A percentile compares a stretch with the other conserved stretches of the same genome.
Evolutionary conservation across 441 rosid species (phyloP).

Genomic region (Populus hybrid): DNA sequence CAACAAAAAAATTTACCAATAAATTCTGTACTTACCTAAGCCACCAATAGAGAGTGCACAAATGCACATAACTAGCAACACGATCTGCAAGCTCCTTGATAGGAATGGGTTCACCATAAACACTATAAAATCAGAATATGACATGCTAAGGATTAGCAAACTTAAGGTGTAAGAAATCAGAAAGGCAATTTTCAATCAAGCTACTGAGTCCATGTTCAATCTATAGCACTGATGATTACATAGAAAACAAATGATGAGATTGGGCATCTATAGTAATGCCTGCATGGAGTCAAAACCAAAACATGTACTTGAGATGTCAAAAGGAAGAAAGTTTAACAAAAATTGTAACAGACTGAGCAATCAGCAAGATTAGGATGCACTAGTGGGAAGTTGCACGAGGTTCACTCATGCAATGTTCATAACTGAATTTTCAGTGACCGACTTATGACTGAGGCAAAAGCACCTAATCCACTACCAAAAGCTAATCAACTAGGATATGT

Average conservation of each 20-base stretch:
- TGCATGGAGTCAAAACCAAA: background rate
- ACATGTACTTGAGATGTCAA: background rate
- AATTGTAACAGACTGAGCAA: background rate
- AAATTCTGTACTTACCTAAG: slow-evolving; percentile 52
- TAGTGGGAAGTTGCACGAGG: too few species aligned
- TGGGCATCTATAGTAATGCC: background rate
- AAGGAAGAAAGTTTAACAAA: background rate
- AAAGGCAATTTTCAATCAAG: background rate
- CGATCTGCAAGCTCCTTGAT: slow-evolving; percentile 93
- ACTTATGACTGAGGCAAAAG: too few species aligned
- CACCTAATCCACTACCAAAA: background rate
- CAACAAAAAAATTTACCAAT: slow-evolving; percentile 4
- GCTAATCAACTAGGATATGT: background rate
- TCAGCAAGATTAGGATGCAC: background rate
- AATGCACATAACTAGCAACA: slow-evolving; percentile 91
- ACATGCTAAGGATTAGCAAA: background rate
- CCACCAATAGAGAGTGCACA: slow-evolving; percentile 99
- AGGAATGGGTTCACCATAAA: slow-evolving; percentile 86
- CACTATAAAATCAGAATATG: slow-evolving; percentile 37
- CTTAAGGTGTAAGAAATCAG: background rate
- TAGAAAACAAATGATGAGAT: background rate
- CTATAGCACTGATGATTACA: background rate
- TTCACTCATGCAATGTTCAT: too few species aligned
- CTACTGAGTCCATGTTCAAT: background rate
- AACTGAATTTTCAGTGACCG: too few species aligned